Conservation (phyloP, 768 basidiomycete species). For the Calocybe cyanea region DNA sequence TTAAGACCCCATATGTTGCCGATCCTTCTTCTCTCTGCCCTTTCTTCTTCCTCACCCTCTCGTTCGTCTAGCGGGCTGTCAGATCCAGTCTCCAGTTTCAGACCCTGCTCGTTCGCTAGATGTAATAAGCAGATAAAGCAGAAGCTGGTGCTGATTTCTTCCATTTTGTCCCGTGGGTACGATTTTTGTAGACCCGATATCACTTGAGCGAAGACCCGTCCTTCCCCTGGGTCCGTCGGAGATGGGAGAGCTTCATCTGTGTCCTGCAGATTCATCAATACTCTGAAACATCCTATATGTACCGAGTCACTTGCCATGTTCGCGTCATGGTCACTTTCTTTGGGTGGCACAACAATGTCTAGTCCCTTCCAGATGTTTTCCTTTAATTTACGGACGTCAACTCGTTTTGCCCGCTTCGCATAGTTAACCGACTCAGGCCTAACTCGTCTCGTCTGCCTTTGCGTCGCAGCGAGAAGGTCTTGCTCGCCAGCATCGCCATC, state of each 20-base stretch:
- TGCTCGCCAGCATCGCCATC: constrained; percentile 71
- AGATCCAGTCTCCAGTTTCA: constrained; percentile 64
- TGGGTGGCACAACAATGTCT: constrained; percentile 61
- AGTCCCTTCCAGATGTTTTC: constrained; percentile 97
- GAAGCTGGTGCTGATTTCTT: constrained; percentile 97
- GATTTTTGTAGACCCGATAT: constrained; percentile 75
- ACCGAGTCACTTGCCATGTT: constrained; percentile 46
- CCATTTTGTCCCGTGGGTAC: constrained; percentile 93
- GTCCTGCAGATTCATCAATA: constrained; percentile 35
- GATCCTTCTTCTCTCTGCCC: constrained; percentile 40
- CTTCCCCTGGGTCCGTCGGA: constrained; percentile 62
- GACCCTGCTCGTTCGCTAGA: constrained; percentile 93
- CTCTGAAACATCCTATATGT: neutral
- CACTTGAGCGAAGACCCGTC: constrained; percentile 73
- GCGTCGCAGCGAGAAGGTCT: constrained; percentile 82
- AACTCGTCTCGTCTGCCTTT: constrained; percentile 71
- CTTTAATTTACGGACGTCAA: constrained; percentile 94
- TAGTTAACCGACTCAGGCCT: constrained; percentile 90
- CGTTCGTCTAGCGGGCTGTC: constrained; percentile 30
- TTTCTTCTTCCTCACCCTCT: constrained; percentile 28
- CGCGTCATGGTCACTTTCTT: constrained; percentile 33
- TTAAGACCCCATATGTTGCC: constrained; percentile 76
- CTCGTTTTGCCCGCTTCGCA: constrained; percentile 91
- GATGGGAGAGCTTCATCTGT: constrained; percentile 40
- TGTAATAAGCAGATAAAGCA: constrained; percentile 98